phyloP scores from a whole-genome alignment of 192 early-diverging fungal species.

The Dissophora globulifera region DNA sequence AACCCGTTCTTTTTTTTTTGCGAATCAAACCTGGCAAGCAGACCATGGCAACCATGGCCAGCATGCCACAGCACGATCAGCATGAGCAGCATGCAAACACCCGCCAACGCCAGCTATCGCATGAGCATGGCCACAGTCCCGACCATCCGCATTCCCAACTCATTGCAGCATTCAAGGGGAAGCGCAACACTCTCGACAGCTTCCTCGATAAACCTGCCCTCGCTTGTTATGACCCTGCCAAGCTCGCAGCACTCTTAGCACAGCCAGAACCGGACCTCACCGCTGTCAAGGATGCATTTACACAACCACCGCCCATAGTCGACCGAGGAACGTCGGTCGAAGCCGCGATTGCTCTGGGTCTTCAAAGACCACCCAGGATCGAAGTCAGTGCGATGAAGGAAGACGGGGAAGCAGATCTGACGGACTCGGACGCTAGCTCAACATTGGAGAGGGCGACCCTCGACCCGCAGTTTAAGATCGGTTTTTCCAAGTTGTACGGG shows the following conservation, averaged over 20 bases:
- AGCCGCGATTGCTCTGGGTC: background rate
- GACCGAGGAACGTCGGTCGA: background rate
- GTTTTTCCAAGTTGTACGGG: conserved; percentile 26
- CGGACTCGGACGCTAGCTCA: no score
- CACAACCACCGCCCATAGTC: background rate
- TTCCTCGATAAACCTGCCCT: conserved; percentile 11
- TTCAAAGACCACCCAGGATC: conserved; percentile 3
- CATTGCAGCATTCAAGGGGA: conserved; percentile 3
- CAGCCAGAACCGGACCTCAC: background rate
- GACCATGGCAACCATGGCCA: conserved; percentile 19
- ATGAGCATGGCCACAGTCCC: conserved; percentile 4
- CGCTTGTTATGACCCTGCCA: conserved; percentile 2
- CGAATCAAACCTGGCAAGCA: background rate
- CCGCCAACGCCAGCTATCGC: no score
- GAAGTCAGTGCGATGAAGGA: no score
- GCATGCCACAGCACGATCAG: conserved; percentile 1
- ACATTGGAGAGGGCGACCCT: conserved; percentile 1
- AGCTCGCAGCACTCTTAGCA: background rate
- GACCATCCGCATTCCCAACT: conserved; percentile 4
- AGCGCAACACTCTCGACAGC: background rate
- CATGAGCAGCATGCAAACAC: background rate
- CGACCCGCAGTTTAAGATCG: conserved; percentile 23
- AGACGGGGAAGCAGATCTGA: no score
- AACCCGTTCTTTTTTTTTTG: no score
- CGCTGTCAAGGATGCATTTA: conserved; percentile 18